A percentile compares a stretch with the other conserved stretches of the same genome.
phyloP scores from a whole-genome alignment of 495 filamentous ascomycete species.

The Daldinia bambusicola region DNA sequence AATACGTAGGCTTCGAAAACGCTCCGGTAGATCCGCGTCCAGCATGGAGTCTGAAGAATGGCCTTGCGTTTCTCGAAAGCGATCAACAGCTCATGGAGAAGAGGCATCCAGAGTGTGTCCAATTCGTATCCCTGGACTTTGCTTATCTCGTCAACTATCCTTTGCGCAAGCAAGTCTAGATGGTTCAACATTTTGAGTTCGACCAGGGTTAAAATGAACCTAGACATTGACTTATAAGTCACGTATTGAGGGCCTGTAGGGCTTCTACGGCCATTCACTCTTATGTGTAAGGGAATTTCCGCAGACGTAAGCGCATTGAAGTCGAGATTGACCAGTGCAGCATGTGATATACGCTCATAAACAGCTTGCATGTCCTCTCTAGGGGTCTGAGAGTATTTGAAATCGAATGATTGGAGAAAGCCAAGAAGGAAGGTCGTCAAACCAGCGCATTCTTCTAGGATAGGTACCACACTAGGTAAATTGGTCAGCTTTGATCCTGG shows the following conservation, averaged over 20 bases:
- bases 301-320: slow-evolving; percentile 8
- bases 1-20: slow-evolving; percentile 34
- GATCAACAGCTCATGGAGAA: slow-evolving; percentile 31
- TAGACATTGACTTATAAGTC: slow-evolving; percentile 2
- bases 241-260: neutral
- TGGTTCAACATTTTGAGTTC: slow-evolving; percentile 7
- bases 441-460: neutral
- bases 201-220: slow-evolving; percentile 16
- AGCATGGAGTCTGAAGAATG: slow-evolving; percentile 16
- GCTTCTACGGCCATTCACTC: neutral
- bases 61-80: slow-evolving; percentile 24
- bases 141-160: slow-evolving; percentile 22
- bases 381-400: neutral
- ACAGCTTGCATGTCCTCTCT: neutral
- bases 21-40: slow-evolving; percentile 30
- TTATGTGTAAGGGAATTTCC: neutral
- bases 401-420: slow-evolving; percentile 6
- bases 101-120: slow-evolving; percentile 38
- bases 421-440: slow-evolving; percentile 7
- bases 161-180: slow-evolving; percentile 22
- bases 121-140: slow-evolving; percentile 22
- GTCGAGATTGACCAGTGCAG: neutral
- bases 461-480: slow-evolving; percentile 5
- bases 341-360: slow-evolving; percentile 16
- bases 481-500: neutral